phyloP scores from a whole-genome alignment of 768 basidiomycete species.

The Tulasnella sp. region DNA sequence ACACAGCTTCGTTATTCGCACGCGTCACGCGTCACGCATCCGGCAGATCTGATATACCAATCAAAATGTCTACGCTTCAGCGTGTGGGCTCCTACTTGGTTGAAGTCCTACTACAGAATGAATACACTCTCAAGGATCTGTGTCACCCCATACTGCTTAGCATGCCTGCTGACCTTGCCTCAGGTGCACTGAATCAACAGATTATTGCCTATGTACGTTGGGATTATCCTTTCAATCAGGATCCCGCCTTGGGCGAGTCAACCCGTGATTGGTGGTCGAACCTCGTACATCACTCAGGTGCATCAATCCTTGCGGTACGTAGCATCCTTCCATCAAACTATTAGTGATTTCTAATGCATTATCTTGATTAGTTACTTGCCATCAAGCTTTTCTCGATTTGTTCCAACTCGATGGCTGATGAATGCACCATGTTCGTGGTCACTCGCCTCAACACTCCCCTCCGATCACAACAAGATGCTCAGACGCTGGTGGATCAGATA shows the following conservation, averaged over 20 bases:
- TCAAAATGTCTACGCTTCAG: slow-evolving; percentile 24
- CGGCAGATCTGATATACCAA: slow-evolving; percentile 24
- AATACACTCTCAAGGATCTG: slow-evolving; percentile 6
- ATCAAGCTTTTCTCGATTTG: slow-evolving; percentile 28
- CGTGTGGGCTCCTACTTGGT: slow-evolving; percentile 21
- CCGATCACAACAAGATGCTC: slow-evolving; percentile 24
- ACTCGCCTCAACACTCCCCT: slow-evolving; percentile 28
- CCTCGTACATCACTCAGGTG: slow-evolving; percentile 20
- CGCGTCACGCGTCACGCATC: slow-evolving; percentile 5
- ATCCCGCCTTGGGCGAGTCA: not conserved
- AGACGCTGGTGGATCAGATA: slow-evolving; percentile 23
- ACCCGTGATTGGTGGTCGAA: slow-evolving; percentile 13
- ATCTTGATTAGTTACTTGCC: slow-evolving; percentile 24
- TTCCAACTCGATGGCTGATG: slow-evolving; percentile 33
- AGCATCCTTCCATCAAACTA: too few species aligned
- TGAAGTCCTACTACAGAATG: not conserved
- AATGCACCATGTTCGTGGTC: slow-evolving; percentile 29
- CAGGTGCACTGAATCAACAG: slow-evolving; percentile 17
- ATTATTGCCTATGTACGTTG: slow-evolving; percentile 17
- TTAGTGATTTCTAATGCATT: not conserved
- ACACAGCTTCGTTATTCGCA: slow-evolving; percentile 23
- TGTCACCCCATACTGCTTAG: slow-evolving; percentile 16
- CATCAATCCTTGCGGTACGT: slow-evolving; percentile 28
- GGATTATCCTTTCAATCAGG: slow-evolving; percentile 21
- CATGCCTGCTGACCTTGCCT: slow-evolving; percentile 16